phyloP scores from a whole-genome alignment of 2,329 filamentous ascomycete genomes.

The Scortechinia acanthostroma region DNA sequence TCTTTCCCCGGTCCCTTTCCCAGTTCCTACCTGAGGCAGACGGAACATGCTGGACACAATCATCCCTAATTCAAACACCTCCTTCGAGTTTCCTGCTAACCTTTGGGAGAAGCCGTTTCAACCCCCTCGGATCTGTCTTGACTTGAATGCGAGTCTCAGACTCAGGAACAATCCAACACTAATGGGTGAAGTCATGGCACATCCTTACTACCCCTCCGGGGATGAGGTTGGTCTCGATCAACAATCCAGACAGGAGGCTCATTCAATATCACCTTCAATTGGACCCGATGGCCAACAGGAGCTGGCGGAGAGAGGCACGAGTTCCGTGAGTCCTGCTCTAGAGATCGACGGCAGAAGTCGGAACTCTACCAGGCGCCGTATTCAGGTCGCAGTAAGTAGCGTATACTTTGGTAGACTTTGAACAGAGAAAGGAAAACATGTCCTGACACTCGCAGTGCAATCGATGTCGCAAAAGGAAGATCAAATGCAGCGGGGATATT shows the following conservation, averaged over 20 bases:
- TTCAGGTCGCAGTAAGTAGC: background rate
- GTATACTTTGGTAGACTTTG: too few relatives aligned
- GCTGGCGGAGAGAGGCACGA: background rate
- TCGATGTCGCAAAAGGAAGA: slow-evolving; percentile 55
- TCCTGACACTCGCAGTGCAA: background rate
- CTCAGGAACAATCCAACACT: too few relatives aligned
- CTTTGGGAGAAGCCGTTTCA: too few relatives aligned
- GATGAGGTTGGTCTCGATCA: background rate
- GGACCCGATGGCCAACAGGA: background rate
- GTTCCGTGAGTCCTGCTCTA: background rate
- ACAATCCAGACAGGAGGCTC: background rate
- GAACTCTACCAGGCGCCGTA: background rate
- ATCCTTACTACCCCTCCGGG: background rate
- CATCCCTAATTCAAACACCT: too few relatives aligned
- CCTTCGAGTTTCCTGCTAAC: too few relatives aligned
- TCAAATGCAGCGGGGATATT: slow-evolving; percentile 54
- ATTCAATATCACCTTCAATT: too few relatives aligned
- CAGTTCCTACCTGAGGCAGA: too few relatives aligned
- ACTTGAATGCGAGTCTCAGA: too few relatives aligned
- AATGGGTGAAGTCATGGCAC: background rate
- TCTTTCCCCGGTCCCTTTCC: too few relatives aligned
- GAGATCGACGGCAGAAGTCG: background rate
- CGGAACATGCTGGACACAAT: too few relatives aligned
- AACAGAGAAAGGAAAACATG: background rate
- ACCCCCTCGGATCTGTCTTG: too few relatives aligned